Evolutionary conservation across 352 stramenopile genomes (phyloP), one percentile per base, ranked within the genome.

Genomic region (Peronospora farinosa): DNA sequence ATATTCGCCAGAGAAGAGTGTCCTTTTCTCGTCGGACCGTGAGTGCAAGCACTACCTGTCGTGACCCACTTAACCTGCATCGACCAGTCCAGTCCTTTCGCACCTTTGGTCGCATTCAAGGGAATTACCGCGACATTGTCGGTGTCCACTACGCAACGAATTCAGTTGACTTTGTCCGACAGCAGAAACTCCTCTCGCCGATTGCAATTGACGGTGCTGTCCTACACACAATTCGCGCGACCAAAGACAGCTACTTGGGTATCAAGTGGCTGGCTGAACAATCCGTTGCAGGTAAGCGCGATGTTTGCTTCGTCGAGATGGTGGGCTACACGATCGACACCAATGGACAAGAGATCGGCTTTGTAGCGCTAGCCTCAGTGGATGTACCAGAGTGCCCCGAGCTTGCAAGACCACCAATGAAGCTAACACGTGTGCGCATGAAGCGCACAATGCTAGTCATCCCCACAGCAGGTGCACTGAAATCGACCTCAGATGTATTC

Each of bases 281-380:
- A 17, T 57, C 66, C 1, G 61, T 65, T 25, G 59, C 28, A 5
- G 42, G 60, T 13, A 70, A 60, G 23, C 69, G 67, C 13, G 72
- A 82, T 42, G 51, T 57, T 9, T 82, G 69, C 56, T 78, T 63
- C 40, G 47, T 78, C 30, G 72, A 82, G 40, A 75, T 82, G 60
- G 49, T 79, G 23, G 72, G 72, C 21, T 75, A 63, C 35, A 78
- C 69, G 2, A 60, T 45, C n/a, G 58, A 82, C 30, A 28, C 37
- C 2, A 48, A 56, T 8, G 68, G 66, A 2, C 57, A 66, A 11
- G 68, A 79, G 49, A 46, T 79, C 15, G 72, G 63, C 1, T 77
- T 78, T 50, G 54, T 69, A 3, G 63, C 67, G 0, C 37, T 62
- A 12, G 63, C 72, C 7, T 79, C 72, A 2, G 44, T 79, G 7